Percentiles rank a stretch among this genome's conserved stretches.
Evolutionary conservation across 2,329 filamentous ascomycete species (phyloP).

Genomic region (Verticillium longisporum): DNA sequence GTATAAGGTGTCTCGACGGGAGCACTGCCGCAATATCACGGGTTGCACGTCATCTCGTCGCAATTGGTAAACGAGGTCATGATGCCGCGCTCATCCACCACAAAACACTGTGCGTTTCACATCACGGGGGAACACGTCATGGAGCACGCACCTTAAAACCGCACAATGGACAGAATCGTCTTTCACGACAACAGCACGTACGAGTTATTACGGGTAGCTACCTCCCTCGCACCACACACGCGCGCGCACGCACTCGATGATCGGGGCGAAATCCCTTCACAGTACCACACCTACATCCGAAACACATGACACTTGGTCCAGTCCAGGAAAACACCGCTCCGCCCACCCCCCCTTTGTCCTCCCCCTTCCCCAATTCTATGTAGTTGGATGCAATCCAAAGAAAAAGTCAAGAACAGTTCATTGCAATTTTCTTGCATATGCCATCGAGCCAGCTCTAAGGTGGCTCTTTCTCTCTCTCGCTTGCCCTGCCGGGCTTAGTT

Average conservation of each 20-base stretch:
- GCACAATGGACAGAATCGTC: not conserved
- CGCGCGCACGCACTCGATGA: not conserved
- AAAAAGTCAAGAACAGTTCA: conserved; percentile 9
- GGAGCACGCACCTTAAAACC: not conserved
- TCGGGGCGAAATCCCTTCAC: not conserved
- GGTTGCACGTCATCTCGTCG: not conserved
- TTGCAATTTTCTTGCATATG: conserved; percentile 8
- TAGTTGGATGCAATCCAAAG: not conserved
- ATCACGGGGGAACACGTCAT: not conserved
- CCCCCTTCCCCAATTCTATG: conserved; percentile 1
- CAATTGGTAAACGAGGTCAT: not conserved
- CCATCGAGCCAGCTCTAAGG: conserved; percentile 13
- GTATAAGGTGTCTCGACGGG: too few species aligned
- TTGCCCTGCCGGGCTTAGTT: not conserved
- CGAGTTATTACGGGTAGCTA: not conserved
- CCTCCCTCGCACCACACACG: not conserved
- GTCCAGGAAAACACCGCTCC: not conserved
- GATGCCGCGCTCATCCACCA: not conserved
- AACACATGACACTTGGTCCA: not conserved
- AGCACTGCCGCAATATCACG: too few species aligned
- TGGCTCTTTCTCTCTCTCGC: conserved; percentile 6
- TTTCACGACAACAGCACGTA: not conserved
- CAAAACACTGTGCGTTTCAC: not conserved
- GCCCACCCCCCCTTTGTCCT: not conserved
- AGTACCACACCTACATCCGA: not conserved